Evolutionary conservation across 163 green algal species (phyloP), one percentile per base, ranked within the genome.

Genomic region (Scenedesmus sp.): DNA sequence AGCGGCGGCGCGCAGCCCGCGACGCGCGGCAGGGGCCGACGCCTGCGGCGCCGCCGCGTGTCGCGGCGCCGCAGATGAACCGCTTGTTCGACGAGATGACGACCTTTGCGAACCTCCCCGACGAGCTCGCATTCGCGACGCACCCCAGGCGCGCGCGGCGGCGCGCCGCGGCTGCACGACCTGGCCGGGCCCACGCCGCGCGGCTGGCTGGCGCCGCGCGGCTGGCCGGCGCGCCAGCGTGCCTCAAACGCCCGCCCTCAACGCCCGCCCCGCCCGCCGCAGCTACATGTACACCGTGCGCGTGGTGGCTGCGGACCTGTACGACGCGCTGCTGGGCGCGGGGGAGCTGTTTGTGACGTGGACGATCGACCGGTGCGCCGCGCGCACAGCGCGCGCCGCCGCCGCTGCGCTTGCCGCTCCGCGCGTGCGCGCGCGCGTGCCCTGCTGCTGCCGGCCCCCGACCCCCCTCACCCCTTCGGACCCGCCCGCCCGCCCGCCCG

Each of bases 61-160:
- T 47, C 28, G 3, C 31, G n/a, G 31, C 11, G 22, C 11, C 28
- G 29, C 47, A 63, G 69, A 20, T 77, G 2, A 26, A 67, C 17
- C 26, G 29, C 6, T 78, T 44, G 39, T 31, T 78, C 9, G n/a
- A 63, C 39, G 56, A 78, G 53, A 60, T 70, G 44, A 50, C 24
- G 3, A 31, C 44, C 2, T 78, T 78, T 47, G 47, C 28, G n/a
- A 70, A 78, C 28, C 42, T 78, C 5, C 70, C 70, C n/a, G 36
- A 78, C 42, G 56, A 47, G 6, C 13, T 63, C 33, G 56, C 70
- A 20, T 34, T 28, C 5, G 34, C 33, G 13, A 66, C 51, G 22
- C 26, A 51, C 31, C 33, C 28, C 1, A 44, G 7, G 54, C 66
- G 34, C 45, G 50, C 45, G 33, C 11, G 6, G 18, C 9, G 22